Base-by-base conservation (phyloP, 495 filamentous ascomycete species). In the Hypoxylon rickii region DNA sequence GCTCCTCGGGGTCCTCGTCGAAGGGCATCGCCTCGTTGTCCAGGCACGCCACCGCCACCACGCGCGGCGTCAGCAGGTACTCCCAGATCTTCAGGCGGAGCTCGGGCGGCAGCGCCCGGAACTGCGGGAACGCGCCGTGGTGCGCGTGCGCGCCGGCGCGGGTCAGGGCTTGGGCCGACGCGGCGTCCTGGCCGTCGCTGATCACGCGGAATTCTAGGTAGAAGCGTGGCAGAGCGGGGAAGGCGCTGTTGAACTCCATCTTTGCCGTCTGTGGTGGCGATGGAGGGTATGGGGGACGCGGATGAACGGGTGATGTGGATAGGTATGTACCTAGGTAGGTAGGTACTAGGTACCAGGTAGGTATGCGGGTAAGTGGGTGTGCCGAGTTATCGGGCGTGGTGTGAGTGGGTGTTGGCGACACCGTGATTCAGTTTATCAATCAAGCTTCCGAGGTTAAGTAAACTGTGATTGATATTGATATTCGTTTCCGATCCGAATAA, bases 21-120 rank as follows among this genome's bases (percentile, higher is more conserved):
- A 3, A 16, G 8, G 34, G 17, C 13, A 45, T 31, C 55, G 47
- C 41, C 31, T 55, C 57, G 10, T 61, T 48, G 48, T 66, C 61
- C 20, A 73, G 45, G 55, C 72, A 74, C 21, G 68, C 66, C 17
- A 59, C 66, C 2, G 63, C 44, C 11, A 76, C 54, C 39, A 74
- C 61, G 42, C 75, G 70, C 18, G 76, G 69, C 18, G 67, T 68
- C 52, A 79, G 56, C 29, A 73, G 48, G 39, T 58, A 65, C 51
- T 67, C 58, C 74, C 75, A 79, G 51, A 80, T 72, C 51, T 70
- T 69, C 37, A 78, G 67, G 16, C 77, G 76, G 36, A 80, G 69
- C 61, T 80, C 76, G 19, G 70, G 7, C 6, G 77, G 76, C 3
- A 80, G 70, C 6, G 17, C 8, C 32, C 68, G 11, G 64, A 80